Base-by-base conservation (phyloP, 164 flowering plant genomes). In the Vitis riparia region DNA sequence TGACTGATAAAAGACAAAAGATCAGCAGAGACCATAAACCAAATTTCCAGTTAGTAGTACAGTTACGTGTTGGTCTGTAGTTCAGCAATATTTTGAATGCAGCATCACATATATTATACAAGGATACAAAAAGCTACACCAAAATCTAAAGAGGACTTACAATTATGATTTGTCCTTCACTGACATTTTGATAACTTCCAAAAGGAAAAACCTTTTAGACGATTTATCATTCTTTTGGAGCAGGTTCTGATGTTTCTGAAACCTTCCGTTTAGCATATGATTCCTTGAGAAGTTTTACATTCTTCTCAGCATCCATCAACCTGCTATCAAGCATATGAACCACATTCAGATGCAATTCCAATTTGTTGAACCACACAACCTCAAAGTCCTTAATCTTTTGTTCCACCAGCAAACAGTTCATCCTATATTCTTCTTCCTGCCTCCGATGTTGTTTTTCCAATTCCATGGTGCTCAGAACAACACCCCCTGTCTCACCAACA, bases 401-500 rank as follows among this genome's bases (percentile, higher is more conserved):
- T 65, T 83, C 86, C 13, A 87, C n/a, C 15, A 73, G 37, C 47
- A 71, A 3, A 9, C 80, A 82, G 60, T 71, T 82, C 48, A 75
- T 19, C 78, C 64, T 82, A 8, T 83, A 85, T 74, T 96, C 98
- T 77, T 89, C 89, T 73, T 85, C 96, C 65, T 71, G 76, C 68
- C 85, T 87, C 68, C 84, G 59, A 0, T 81, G 75, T 49, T 51
- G 84, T 72, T 76, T 87, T 77, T 88, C 94, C 51, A 86, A 67
- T 62, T 90, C 97, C 23, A 10, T 61, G 15, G 63, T 32, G 68
- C 85, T 91, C 69, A 91, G 72, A 65, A 93, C 91, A 65, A 91
- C 65, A 63, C 98, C 98, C 4, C 95, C 92, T 68, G 83, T 68
- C 15, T 86, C 86, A 62, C 74, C 80, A 66, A 85, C 91, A 79